phyloP scores from a whole-genome alignment of 345 rosid species.

The Syzygium grande region DNA sequence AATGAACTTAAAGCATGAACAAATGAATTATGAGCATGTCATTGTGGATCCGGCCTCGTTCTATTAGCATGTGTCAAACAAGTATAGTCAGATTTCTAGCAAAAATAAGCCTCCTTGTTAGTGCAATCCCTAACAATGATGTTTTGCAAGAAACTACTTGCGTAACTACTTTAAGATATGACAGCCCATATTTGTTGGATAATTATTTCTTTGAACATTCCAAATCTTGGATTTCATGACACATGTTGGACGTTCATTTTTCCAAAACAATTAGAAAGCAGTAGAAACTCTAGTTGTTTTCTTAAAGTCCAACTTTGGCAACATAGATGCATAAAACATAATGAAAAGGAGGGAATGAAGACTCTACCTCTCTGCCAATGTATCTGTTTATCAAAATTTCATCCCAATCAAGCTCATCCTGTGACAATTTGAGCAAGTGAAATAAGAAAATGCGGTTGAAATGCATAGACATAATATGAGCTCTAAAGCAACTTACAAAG shows the following conservation, averaged over 20 bases:
- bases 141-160: background rate
- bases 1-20: background rate
- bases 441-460: background rate
- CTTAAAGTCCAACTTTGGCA: background rate
- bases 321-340: background rate
- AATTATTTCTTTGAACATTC: background rate
- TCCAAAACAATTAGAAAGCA: background rate
- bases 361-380: conserved; percentile 74
- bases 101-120: background rate
- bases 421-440: conserved; percentile 9
- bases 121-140: background rate
- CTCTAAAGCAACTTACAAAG: background rate
- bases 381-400: conserved; percentile 56
- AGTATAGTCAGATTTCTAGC: background rate
- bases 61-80: background rate
- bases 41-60: background rate
- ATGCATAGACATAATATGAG: background rate
- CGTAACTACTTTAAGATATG: background rate
- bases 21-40: background rate
- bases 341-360: background rate
- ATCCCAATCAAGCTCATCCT: conserved; percentile 90
- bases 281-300: background rate
- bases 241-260: background rate
- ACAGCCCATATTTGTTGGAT: background rate
- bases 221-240: background rate